Percentiles rank a stretch among this genome's conserved stretches.
Conservation (phyloP, 2,329 filamentous ascomycete genomes). For the Scopulariopsis brevicaulis region DNA sequence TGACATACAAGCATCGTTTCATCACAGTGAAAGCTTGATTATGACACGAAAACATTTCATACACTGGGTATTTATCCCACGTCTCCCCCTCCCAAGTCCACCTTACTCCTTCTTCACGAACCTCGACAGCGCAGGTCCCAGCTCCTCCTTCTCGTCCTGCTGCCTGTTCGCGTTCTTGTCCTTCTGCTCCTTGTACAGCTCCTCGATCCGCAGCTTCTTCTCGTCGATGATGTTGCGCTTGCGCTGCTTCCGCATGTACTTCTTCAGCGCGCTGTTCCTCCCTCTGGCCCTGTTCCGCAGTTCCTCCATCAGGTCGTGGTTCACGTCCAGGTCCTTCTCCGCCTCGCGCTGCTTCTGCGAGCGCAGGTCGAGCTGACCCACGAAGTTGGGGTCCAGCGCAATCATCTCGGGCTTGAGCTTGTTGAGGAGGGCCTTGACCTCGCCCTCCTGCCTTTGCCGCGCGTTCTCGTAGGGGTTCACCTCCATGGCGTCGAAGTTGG, state of each 20-base stretch:
- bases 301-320: slow-evolving; percentile 44
- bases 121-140: slow-evolving; percentile 76
- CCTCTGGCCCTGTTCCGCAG: slow-evolving; percentile 71
- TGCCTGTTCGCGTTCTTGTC: slow-evolving; percentile 52
- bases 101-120: slow-evolving; percentile 63
- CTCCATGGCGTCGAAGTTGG: slow-evolving; percentile 92
- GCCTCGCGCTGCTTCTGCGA: slow-evolving; percentile 66
- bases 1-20: neutral
- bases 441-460: slow-evolving; percentile 85
- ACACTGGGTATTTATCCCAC: neutral
- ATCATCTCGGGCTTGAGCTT: slow-evolving; percentile 98
- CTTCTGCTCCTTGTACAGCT: slow-evolving; percentile 63
- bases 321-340: slow-evolving; percentile 70
- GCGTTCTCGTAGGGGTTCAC: slow-evolving; percentile 89
- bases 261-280: slow-evolving; percentile 79
- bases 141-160: slow-evolving; percentile 54
- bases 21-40: neutral
- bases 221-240: slow-evolving; percentile 94
- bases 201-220: slow-evolving; percentile 77
- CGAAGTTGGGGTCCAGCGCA: slow-evolving; percentile 79
- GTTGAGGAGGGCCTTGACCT: slow-evolving; percentile 83
- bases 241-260: slow-evolving; percentile 84
- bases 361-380: slow-evolving; percentile 76
- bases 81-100: too few relatives aligned
- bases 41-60: neutral